Percentiles rank a stretch among this genome's conserved stretches.
phyloP scores from a whole-genome alignment of 306 rosid species.

The Abrus pulchellus region DNA sequence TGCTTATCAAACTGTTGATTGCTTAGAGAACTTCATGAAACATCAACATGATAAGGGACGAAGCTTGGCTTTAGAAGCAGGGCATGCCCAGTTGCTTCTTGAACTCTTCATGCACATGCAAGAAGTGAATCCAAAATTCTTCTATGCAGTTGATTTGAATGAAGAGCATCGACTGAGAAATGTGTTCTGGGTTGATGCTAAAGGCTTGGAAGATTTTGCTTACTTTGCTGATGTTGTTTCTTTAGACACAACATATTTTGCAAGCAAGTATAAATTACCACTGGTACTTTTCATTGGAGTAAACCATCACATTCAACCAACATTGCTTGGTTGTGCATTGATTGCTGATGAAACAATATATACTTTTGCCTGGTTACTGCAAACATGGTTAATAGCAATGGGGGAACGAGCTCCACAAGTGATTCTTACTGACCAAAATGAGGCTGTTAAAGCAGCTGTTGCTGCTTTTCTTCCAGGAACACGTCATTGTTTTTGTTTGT shows the following conservation, averaged over 20 bases:
- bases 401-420: constrained; percentile 66
- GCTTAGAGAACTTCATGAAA: constrained; percentile 60
- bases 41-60: constrained; percentile 62
- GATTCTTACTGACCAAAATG: constrained; percentile 66
- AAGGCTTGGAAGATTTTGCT: constrained; percentile 66
- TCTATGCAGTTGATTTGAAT: constrained; percentile 70
- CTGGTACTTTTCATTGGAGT: constrained; percentile 68
- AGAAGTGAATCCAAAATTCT: constrained; percentile 71
- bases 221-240: constrained; percentile 68
- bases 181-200: constrained; percentile 76
- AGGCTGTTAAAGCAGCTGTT: constrained; percentile 66
- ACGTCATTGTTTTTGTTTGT: constrained; percentile 69
- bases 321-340: constrained; percentile 69
- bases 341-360: constrained; percentile 63
- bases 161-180: constrained; percentile 71
- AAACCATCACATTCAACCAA: constrained; percentile 69
- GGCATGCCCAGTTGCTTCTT: constrained; percentile 69
- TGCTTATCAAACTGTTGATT: constrained; percentile 69
- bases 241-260: constrained; percentile 68
- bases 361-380: constrained; percentile 69
- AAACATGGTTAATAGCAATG: constrained; percentile 70
- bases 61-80: constrained; percentile 60
- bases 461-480: constrained; percentile 64
- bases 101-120: constrained; percentile 70
- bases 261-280: constrained; percentile 65